Evolutionary conservation across 2,329 filamentous ascomycete species (phyloP), one percentile per base, ranked within the genome.

Genomic region (Colletotrichum lupini): DNA sequence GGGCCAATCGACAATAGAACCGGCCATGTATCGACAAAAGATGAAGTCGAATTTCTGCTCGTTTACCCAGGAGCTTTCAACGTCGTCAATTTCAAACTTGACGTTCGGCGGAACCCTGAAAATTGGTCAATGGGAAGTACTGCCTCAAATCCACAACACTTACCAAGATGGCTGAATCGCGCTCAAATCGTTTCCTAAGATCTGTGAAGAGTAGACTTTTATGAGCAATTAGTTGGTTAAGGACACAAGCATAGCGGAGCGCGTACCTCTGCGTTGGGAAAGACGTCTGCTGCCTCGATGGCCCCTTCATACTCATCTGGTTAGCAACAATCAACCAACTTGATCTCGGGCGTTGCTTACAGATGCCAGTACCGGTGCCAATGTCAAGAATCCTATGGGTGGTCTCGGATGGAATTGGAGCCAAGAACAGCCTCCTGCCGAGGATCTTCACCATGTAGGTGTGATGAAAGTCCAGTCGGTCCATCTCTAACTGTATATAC

Each of bases 331-430:
- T 37, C 22, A 28, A 4, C 14, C 5, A 24, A 26, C n/a, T 26
- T 12, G 35, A 19, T 2, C 32, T 1, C 7, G 16, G 3, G 8
- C 16, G 26, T 24, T 16, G 3, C n/a, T 35, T 28, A 67, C 90
- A 92, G 72, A 91, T 90, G 2, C 90, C 90, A 1, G 89, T 90
- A n/a, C 91, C 91, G 8, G 88, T 91, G 59, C 89, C 88, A 11
- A 91, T 81, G 76, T 91, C 89, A 14, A 91, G 82, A 24, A 91
- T 85, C 22, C 82, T 82, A 5, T 71, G 56, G 1, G 64, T 57
- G 22, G 22, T 71, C 19, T 59, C 68, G 16, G 24, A 28, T 5
- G 32, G 42, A n/a, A 71, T 30, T 4, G 68, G 68, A 22, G 61
- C 56, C 14, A 46, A 3, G 24, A 55, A 66, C 3, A 71, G 61